Conservation (phyloP, 176 grass and related monocot genomes). For the Metroxylon sagu region DNA sequence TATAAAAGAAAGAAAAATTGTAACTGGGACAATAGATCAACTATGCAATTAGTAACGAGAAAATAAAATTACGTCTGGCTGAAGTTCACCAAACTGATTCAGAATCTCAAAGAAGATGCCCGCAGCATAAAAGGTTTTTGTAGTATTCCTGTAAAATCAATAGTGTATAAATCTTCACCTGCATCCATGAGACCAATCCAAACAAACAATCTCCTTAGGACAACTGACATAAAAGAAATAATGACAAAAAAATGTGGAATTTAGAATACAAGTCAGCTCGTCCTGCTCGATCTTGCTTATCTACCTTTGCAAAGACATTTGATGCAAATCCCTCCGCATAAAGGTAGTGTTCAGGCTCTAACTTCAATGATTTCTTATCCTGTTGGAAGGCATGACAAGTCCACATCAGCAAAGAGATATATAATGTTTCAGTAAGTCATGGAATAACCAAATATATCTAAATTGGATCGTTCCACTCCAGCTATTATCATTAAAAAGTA, state of each 20-base stretch:
- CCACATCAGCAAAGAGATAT: no score
- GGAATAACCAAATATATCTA: no score
- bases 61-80: slow-evolving; percentile 62
- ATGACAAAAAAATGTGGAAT: slow-evolving; percentile 10
- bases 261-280: slow-evolving; percentile 78
- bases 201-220: neutral
- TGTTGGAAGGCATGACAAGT: slow-evolving; percentile 9
- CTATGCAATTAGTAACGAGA: neutral
- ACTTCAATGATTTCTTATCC: slow-evolving; percentile 82
- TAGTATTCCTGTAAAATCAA: slow-evolving; percentile 66
- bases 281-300: slow-evolving; percentile 91
- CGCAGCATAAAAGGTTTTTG: slow-evolving; percentile 96
- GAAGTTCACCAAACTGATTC: slow-evolving; percentile 78
- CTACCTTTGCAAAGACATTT: slow-evolving; percentile 93
- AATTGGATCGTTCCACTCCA: no score
- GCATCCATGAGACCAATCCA: neutral
- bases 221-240: no score
- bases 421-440: no score
- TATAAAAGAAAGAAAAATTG: no score
- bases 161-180: slow-evolving; percentile 7
- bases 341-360: slow-evolving; percentile 62
- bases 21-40: no score
- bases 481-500: no score
- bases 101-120: slow-evolving; percentile 97
- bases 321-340: slow-evolving; percentile 94